Evolutionary conservation across 148 eudicot species (phyloP), one percentile per base, ranked within the genome.

Genomic region (Rhododendron ovatum): DNA sequence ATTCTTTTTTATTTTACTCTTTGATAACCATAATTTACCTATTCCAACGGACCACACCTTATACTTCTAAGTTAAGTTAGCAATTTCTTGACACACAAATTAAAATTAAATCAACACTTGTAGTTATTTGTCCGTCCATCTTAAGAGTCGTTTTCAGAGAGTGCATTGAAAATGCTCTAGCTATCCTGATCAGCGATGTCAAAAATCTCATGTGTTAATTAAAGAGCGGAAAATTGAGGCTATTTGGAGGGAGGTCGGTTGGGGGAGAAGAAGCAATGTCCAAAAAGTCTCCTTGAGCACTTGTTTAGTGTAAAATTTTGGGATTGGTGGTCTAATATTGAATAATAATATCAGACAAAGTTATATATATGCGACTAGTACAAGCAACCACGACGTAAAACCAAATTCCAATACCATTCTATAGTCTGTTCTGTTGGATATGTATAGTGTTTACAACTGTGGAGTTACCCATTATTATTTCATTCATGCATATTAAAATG

Each of bases 381-480:
- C 80, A 84, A 84, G 85, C 80, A 84, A 84, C 85, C 65, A 73
- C 80, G 80, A 84, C 85, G 47, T 50, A 28, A 73, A 26, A 50
- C 67, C 80, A 50, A 74, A 51, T 73, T 84, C 47, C 59, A 83
- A 48, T 35, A 9, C 45, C 48, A 83, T 20, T 43, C 45, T 30
- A 26, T 11, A 65, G 15, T 33, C 73, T 26, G 13, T 24, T 24
- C 1, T 41, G 8, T 41, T 41, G 45, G 45, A 11, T 28, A n/a
- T n/a, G n/a, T n/a, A n/a, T 57, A 18, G 22, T 57, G 63, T 57
- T 3, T 57, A 57, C 5, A 57, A 57, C 24, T 17, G 26, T 59
- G 15, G 14, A n/a, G 1, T 67, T 26, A 67, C 14, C 35, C 4
- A n/a, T 9, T n/a, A 67, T 10, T 10, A 59, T 59, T 14, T 20